Conservation (phyloP, 306 rosid species). For the Castanea mollissima region DNA sequence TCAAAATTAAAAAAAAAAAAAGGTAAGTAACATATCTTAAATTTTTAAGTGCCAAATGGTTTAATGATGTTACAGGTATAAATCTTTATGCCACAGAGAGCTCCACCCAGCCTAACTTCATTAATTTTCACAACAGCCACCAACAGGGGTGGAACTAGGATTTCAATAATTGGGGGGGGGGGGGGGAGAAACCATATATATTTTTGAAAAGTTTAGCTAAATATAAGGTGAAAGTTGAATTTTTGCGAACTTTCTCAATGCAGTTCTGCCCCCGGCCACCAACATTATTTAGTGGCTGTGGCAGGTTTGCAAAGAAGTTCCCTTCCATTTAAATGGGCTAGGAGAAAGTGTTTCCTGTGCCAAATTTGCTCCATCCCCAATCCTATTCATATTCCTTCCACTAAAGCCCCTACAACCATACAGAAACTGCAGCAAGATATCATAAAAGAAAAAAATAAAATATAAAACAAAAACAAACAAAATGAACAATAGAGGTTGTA, state of each 20-base stretch:
- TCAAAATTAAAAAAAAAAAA: neutral
- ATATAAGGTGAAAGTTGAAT: no score
- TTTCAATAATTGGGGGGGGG: no score
- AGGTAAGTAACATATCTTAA: neutral
- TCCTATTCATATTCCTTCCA: slow-evolving; percentile 12
- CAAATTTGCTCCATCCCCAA: neutral
- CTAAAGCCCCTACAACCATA: neutral
- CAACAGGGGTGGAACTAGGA: no score
- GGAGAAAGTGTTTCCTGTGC: neutral
- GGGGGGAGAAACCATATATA: no score
- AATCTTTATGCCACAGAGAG: neutral
- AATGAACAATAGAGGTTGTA: slow-evolving; percentile 4
- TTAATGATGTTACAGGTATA: neutral
- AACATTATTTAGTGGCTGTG: neutral
- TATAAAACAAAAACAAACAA: slow-evolving; percentile 5
- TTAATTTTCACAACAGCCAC: neutral
- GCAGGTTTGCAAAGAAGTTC: neutral
- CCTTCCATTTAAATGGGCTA: neutral
- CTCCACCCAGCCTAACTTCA: neutral
- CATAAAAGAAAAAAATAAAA: neutral
- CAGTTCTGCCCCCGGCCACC: neutral
- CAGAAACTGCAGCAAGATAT: slow-evolving; percentile 3
- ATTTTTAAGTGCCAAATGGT: neutral
- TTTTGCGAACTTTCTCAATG: no score
- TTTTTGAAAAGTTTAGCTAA: no score